Base-by-base conservation (phyloP, 805 yeast species). In the Zygoascus biomembranicola region DNA sequence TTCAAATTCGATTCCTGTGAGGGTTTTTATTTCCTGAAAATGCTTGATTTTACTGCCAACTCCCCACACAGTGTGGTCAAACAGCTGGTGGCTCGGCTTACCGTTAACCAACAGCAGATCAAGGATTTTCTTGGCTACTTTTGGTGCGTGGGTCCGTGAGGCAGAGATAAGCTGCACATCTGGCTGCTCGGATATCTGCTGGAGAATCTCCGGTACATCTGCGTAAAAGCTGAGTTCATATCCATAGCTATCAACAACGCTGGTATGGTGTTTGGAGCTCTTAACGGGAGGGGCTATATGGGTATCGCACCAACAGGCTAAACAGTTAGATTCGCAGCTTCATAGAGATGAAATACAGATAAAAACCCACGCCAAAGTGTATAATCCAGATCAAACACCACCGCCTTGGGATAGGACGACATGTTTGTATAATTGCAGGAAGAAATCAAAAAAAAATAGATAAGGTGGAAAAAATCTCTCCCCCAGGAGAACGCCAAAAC, bases 141-240 rank as follows among this genome's bases (percentile, higher is more conserved):
- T 73, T 0, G 96, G 95, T 1, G 88, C 79, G 56, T 80, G 79
- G 0, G 97, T 89, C 59, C 96, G 73, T 26, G 92, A 84, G 0
- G 96, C 96, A 3, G 62, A 49, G 2, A 84, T 81, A 31, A 84
- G 76, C 1, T 87, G 75, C 35, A 66, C 68, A 8, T 83, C 81
- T 3, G 65, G 71, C 18, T 79, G 69, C 0, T 68, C 68, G 32
- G 69, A 67, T 52, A 89, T 68, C 52, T 80, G 83, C 11, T 65
- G 61, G 14, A 89, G 68, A 9, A 89, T 84, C 13, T 71, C 74
- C 10, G 80, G 81, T 18, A 89, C 92, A 58, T 89, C 95, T 20
- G 71, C 72, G 64, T 80, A 89, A 49, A 88, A 76, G 0, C 79
- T 65, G 14, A 87, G 69, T 43, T 74, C 70, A 59, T 71, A 79